A percentile compares a stretch with the other conserved stretches of the same genome.
Conservation (phyloP, 345 rosid genomes). For the Euphorbia tirucalli region DNA sequence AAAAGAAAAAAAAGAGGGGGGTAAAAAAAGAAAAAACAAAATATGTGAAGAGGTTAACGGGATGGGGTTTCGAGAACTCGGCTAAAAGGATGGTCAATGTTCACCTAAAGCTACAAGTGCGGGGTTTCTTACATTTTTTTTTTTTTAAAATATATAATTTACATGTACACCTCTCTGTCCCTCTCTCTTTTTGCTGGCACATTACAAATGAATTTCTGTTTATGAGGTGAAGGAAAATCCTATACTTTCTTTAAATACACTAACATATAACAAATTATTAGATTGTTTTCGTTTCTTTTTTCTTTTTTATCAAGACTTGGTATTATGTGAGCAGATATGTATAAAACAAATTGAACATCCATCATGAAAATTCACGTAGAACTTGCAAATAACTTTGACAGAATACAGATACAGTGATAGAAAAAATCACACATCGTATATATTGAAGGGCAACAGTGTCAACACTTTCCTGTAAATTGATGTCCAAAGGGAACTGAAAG, state of each 20-base stretch:
- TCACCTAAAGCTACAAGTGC: background rate
- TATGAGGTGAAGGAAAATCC: background rate
- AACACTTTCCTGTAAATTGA: too few species aligned
- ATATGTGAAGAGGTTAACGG: background rate
- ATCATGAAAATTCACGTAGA: too few species aligned
- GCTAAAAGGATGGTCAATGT: background rate
- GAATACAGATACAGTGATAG: too few species aligned
- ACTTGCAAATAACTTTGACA: too few species aligned
- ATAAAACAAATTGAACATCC: too few species aligned
- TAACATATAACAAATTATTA: background rate
- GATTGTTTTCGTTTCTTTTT: background rate
- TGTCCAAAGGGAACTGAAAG: too few species aligned
- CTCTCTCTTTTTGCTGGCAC: background rate
- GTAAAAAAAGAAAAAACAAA: background rate
- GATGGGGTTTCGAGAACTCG: background rate
- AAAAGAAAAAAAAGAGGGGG: background rate
- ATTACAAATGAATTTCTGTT: background rate
- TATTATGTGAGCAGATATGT: too few species aligned
- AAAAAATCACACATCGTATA: too few species aligned
- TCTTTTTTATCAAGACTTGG: too few species aligned
- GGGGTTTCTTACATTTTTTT: conserved; percentile 1
- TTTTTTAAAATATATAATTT: background rate
- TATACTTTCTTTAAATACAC: background rate
- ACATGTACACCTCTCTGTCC: too few species aligned
- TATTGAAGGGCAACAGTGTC: too few species aligned